These are phyloP conservation scores for Maudiozyma bulderi DNA, from an alignment of 805 yeast species.

Conservation along the genomic window DNA sequence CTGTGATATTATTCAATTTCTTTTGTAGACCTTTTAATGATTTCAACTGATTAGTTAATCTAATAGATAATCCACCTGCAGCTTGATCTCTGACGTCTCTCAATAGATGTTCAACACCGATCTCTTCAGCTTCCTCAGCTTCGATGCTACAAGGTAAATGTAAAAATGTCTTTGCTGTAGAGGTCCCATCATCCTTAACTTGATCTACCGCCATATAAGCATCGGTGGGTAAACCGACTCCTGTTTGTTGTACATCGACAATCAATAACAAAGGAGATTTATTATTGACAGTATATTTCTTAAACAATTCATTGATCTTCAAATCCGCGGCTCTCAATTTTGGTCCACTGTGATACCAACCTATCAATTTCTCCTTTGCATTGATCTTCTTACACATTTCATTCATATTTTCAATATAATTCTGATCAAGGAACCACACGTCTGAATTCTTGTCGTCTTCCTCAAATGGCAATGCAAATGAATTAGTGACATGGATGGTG, in stretches of 20 bases:
- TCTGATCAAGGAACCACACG: constrained; percentile 96
- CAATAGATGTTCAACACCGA: constrained; percentile 92
- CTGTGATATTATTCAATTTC: constrained; percentile 67
- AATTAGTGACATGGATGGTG: constrained; percentile 69
- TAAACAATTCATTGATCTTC: constrained; percentile 83
- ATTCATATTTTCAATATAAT: constrained; percentile 90
- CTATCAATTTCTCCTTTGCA: constrained; percentile 90
- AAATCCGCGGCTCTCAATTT: constrained; percentile 80
- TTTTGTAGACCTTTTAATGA: constrained; percentile 79
- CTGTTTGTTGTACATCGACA: constrained; percentile 77
- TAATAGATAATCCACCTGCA: constrained; percentile 81
- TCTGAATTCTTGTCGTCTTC: constrained; percentile 87
- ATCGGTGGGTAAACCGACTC: constrained; percentile 89
- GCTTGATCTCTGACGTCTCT: constrained; percentile 96
- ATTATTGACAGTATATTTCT: constrained; percentile 57
- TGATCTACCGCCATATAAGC: constrained; percentile 92
- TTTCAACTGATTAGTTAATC: constrained; percentile 80
- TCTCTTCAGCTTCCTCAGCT: constrained; percentile 99
- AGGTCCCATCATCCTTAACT: constrained; percentile 89
- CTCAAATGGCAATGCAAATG: constrained; percentile 96
- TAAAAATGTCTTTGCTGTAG: constrained; percentile 83
- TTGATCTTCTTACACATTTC: constrained; percentile 97
- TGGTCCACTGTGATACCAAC: constrained; percentile 99
- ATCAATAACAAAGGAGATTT: constrained; percentile 64
- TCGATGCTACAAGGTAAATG: constrained; percentile 88